phyloP scores from a whole-genome alignment of 495 filamentous ascomycete genomes.

The Aspergillus sclerotioniger region DNA sequence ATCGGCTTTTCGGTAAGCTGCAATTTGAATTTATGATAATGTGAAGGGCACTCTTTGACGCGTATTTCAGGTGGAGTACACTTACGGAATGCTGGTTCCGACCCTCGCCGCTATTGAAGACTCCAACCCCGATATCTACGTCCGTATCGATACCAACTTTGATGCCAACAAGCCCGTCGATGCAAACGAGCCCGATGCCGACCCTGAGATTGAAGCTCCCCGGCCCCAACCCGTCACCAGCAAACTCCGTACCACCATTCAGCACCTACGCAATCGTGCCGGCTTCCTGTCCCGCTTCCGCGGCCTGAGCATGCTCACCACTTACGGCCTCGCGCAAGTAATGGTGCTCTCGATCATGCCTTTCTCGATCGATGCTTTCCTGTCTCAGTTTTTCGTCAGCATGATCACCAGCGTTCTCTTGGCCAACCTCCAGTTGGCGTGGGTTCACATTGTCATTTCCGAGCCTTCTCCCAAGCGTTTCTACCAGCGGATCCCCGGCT shows the following conservation, averaged over 20 bases:
- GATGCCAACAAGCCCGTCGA: slow-evolving; percentile 34
- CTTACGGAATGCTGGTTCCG: slow-evolving; percentile 55
- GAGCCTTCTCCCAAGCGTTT: slow-evolving; percentile 51
- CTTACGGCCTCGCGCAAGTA: slow-evolving; percentile 29
- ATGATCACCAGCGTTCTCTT: slow-evolving; percentile 42
- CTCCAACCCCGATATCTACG: slow-evolving; percentile 56
- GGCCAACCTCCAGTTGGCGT: slow-evolving; percentile 52
- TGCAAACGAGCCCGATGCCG: slow-evolving; percentile 27
- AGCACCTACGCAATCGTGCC: slow-evolving; percentile 54
- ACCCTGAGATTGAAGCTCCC: slow-evolving; percentile 16
- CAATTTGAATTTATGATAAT: neutral
- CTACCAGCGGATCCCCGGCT: slow-evolving; percentile 49
- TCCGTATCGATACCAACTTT: slow-evolving; percentile 41
- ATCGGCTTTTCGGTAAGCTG: slow-evolving; percentile 22
- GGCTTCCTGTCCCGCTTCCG: slow-evolving; percentile 60
- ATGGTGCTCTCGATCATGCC: slow-evolving; percentile 26
- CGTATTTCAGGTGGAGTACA: slow-evolving; percentile 48
- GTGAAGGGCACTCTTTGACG: neutral
- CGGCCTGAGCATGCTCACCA: slow-evolving; percentile 44
- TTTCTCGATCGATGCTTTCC: slow-evolving; percentile 27
- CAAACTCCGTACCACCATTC: slow-evolving; percentile 54
- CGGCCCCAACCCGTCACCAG: slow-evolving; percentile 55
- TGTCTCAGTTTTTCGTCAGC: slow-evolving; percentile 35
- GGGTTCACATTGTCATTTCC: slow-evolving; percentile 63
- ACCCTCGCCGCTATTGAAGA: slow-evolving; percentile 63